Conservation (phyloP, 2,329 filamentous ascomycete species). For the Aspergillus sergii region DNA sequence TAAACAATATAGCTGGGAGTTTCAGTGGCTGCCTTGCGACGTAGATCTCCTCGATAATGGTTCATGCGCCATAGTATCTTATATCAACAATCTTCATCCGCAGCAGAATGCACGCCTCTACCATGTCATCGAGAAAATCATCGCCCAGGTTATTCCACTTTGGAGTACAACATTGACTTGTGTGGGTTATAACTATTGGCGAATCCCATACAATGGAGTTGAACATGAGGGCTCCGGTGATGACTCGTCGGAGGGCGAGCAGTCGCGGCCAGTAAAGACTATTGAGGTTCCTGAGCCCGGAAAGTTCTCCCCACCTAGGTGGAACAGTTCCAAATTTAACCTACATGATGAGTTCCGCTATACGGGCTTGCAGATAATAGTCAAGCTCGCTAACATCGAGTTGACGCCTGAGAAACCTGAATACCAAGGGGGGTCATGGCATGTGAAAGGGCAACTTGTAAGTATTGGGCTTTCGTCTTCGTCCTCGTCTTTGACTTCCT, state of each 20-base stretch:
- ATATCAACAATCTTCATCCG: constrained; percentile 51
- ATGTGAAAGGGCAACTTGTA: constrained; percentile 49
- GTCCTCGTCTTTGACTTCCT: too few relatives aligned
- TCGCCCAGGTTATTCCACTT: constrained; percentile 45
- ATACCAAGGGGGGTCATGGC: constrained; percentile 50
- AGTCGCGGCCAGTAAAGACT: constrained; percentile 7
- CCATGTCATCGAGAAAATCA: constrained; percentile 38
- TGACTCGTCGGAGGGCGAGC: constrained; percentile 9
- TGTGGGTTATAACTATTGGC: background rate
- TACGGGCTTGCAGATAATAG: constrained; percentile 44
- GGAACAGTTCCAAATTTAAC: constrained; percentile 11
- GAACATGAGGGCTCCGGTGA: constrained; percentile 13
- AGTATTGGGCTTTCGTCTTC: background rate
- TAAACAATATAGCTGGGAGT: constrained; percentile 30
- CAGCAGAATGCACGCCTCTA: constrained; percentile 36
- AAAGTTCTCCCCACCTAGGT: background rate
- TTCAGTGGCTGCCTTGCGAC: constrained; percentile 53
- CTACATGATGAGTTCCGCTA: constrained; percentile 14
- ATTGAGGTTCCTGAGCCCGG: constrained; percentile 19
- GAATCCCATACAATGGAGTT: constrained; percentile 15
- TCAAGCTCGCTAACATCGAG: constrained; percentile 65
- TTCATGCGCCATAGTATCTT: constrained; percentile 37
- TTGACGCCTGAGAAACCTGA: constrained; percentile 60
- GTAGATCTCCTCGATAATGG: constrained; percentile 26
- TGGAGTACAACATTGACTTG: constrained; percentile 44